Base-by-base conservation (phyloP, 805 yeast genomes). In the Myxozyma geophila region DNA sequence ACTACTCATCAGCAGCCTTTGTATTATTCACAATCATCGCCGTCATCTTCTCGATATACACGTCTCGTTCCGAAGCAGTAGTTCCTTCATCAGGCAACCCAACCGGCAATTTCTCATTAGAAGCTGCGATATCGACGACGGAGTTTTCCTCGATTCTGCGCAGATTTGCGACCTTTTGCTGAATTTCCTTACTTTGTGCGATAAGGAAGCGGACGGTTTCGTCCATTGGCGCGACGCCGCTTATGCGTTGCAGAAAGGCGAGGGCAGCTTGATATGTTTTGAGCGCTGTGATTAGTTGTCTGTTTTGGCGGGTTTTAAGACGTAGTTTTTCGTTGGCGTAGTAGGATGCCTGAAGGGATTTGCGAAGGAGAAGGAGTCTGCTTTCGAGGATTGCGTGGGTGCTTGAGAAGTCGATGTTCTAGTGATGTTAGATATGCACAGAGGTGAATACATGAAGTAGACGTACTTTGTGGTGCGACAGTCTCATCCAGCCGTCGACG, bases 401-500 rank as follows among this genome's bases (percentile, higher is more conserved):
- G 7, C 53, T 23, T 21, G 67, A 59, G 33, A 53, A 63, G 60
- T 63, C 67, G 17, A 66, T 54, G 44, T 43, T 53, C 69, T 66
- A n/a, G 35, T 23, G 8, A 2, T 7, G 39, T 10, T 37, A n/a
- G 36, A n/a, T 37, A 41, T 33, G 47, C 6, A 2, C 15, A 48
- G 21, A 21, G 19, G 17, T 7, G 23, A 17, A 6, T 8, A 23
- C 2, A 9, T 56, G 49, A 41, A 59, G 69, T 49, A 67, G 71
- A 15, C 71, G 52, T 1, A 81, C 84, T 57, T 83, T 81, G 62
- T 92, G 95, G 72, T 90, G 95, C 55, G 81, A 81, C 54, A 92
- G 77, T 54, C 87, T 75, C 60, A 92, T 77, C 79, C 84, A 85
- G 6, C 96, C 96, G 2, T 81, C 81, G 0, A 88, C 80, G 40